These are phyloP conservation scores for Scedosporium minutisporum DNA, from an alignment of 2,329 filamentous ascomycete genomes.

Conservation along the genomic window DNA sequence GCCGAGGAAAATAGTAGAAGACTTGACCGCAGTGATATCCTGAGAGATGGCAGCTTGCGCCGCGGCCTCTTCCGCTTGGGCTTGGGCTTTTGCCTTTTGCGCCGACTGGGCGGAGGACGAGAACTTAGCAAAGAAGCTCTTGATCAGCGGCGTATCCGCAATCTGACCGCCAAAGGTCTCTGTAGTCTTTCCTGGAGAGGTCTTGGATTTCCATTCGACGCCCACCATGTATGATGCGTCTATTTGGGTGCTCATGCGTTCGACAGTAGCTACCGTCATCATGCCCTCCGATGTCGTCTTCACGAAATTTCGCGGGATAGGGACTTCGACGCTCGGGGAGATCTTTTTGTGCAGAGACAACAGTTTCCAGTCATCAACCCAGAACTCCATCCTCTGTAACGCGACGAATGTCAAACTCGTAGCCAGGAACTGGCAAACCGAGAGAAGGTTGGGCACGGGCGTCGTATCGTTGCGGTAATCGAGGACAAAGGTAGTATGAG, in stretches of 20 bases:
- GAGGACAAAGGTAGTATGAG: slow-evolving; percentile 83
- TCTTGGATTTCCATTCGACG: slow-evolving; percentile 68
- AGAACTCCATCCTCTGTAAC: slow-evolving; percentile 77
- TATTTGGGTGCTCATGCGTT: slow-evolving; percentile 81
- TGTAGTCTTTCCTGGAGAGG: slow-evolving; percentile 27
- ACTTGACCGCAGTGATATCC: slow-evolving; percentile 61
- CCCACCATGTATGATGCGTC: slow-evolving; percentile 83
- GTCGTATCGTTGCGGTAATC: slow-evolving; percentile 87
- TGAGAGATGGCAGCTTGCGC: slow-evolving; percentile 55
- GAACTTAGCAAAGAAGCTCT: slow-evolving; percentile 74
- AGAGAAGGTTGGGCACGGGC: slow-evolving; percentile 75
- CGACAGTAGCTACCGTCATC: slow-evolving; percentile 77
- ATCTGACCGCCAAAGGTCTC: slow-evolving; percentile 40
- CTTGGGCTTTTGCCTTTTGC: slow-evolving; percentile 45
- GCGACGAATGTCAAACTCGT: slow-evolving; percentile 95
- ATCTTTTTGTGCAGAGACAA: slow-evolving; percentile 74
- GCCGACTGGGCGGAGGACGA: slow-evolving; percentile 46
- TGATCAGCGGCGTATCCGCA: slow-evolving; percentile 51
- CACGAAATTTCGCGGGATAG: slow-evolving; percentile 69
- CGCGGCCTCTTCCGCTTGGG: slow-evolving; percentile 51
- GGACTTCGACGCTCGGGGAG: slow-evolving; percentile 63
- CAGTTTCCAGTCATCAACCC: slow-evolving; percentile 79
- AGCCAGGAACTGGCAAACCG: slow-evolving; percentile 82
- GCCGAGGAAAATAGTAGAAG: slow-evolving; percentile 76
- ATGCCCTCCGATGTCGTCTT: slow-evolving; percentile 75